phyloP scores from a whole-genome alignment of 2,329 filamentous ascomycete genomes.

The Ophiostoma fasciatum region DNA sequence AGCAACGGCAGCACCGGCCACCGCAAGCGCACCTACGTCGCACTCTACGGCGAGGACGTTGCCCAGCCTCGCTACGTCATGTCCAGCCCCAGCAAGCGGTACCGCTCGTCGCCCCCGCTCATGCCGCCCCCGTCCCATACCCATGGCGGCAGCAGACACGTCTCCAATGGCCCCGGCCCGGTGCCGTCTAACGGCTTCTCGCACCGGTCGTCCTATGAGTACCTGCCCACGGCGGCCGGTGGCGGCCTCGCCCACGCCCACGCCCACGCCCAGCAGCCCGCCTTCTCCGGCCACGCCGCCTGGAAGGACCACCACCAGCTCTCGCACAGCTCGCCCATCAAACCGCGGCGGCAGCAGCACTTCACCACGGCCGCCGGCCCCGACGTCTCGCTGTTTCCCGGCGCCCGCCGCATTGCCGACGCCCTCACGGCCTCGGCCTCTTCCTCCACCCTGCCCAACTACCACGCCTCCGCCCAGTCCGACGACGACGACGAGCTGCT shows the following conservation, averaged over 20 bases:
- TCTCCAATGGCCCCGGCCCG: slow-evolving; percentile 54
- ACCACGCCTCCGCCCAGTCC: slow-evolving; percentile 45
- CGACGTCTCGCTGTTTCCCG: slow-evolving; percentile 65
- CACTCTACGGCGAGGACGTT: slow-evolving; percentile 35
- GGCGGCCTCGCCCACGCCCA: too few relatives aligned
- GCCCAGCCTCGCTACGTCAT: slow-evolving; percentile 13
- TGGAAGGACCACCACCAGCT: slow-evolving; percentile 75
- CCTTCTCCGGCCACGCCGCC: slow-evolving; percentile 31
- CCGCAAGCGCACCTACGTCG: slow-evolving; percentile 48
- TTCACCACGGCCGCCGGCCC: slow-evolving; percentile 59
- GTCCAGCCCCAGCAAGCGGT: slow-evolving; percentile 52
- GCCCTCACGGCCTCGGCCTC: slow-evolving; percentile 36
- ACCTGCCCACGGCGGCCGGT: too few relatives aligned
- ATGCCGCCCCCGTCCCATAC: too few relatives aligned
- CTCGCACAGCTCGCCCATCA: slow-evolving; percentile 75
- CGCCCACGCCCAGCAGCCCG: too few relatives aligned
- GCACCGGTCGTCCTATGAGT: slow-evolving; percentile 44
- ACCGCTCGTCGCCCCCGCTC: slow-evolving; percentile 46
- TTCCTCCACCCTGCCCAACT: too few relatives aligned
- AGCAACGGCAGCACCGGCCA: slow-evolving; percentile 52
- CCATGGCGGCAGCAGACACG: slow-evolving; percentile 53
- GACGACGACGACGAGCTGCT: slow-evolving; percentile 78
- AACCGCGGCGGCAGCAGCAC: slow-evolving; percentile 57
- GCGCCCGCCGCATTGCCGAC: slow-evolving; percentile 52
- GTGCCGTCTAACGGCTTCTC: slow-evolving; percentile 48